phyloP scores from a whole-genome alignment of 2,329 filamentous ascomycete genomes.

The Golovinomyces cichoracearum region DNA sequence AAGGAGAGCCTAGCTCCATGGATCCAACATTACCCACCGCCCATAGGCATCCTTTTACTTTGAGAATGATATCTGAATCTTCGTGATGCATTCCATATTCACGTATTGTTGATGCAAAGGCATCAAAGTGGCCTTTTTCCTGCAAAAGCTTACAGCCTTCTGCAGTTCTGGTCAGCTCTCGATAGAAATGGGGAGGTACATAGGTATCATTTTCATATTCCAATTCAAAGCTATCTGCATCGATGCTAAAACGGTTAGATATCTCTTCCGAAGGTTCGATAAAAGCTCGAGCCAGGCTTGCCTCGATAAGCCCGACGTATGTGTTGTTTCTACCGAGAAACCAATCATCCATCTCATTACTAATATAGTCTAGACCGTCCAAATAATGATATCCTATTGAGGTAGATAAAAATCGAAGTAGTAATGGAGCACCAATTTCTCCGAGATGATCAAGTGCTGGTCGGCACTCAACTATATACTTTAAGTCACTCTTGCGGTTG shows the following conservation, averaged over 20 bases:
- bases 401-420: constrained; percentile 79
- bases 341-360: constrained; percentile 99
- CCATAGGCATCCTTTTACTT: constrained; percentile 93
- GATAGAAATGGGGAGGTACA: constrained; percentile 93
- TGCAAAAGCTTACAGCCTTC: constrained; percentile 77
- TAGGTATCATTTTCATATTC: constrained; percentile 20
- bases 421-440: constrained; percentile 79
- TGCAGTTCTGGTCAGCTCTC: constrained; percentile 71
- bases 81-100: constrained; percentile 68
- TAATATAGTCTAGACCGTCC: constrained; percentile 92
- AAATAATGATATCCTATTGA: constrained; percentile 95
- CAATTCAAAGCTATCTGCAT: constrained; percentile 19
- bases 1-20: constrained; percentile 89
- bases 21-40: constrained; percentile 93
- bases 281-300: constrained; percentile 73
- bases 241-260: constrained; percentile 14
- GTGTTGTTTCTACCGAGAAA: constrained; percentile 87
- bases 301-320: constrained; percentile 87
- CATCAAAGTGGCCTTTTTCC: constrained; percentile 87
- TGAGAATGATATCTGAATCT: constrained; percentile 62
- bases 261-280: constrained; percentile 21
- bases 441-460: constrained; percentile 85
- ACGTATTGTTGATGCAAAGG: constrained; percentile 70
- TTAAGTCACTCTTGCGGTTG: constrained; percentile 68
- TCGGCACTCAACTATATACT: constrained; percentile 90